phyloP scores from a whole-genome alignment of 2,329 filamentous ascomycete species.

The Monilinia vaccinii-corymbosi region DNA sequence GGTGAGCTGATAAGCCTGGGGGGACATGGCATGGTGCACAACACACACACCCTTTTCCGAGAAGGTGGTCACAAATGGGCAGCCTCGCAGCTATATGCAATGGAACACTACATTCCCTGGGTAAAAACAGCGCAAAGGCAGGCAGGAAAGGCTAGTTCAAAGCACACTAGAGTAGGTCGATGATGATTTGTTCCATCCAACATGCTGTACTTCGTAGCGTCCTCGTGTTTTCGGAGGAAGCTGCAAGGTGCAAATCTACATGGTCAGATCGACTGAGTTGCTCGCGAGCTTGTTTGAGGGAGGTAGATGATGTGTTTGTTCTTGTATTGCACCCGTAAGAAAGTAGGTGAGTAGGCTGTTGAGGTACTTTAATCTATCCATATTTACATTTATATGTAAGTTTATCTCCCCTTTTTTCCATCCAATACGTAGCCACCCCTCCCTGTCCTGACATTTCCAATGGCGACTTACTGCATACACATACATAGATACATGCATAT shows the following conservation, averaged over 20 bases:
- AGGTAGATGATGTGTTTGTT: too few relatives aligned
- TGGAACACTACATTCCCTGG: background rate
- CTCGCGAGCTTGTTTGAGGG: too few relatives aligned
- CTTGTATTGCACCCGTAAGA: too few relatives aligned
- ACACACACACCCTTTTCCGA: background rate
- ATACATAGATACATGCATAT: background rate
- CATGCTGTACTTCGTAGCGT: too few relatives aligned
- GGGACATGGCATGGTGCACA: background rate
- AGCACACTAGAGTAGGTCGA: background rate
- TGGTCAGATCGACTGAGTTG: too few relatives aligned
- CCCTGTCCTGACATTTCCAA: background rate
- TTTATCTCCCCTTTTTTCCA: too few relatives aligned
- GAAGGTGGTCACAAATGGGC: conserved; percentile 4
- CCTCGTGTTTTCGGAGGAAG: too few relatives aligned
- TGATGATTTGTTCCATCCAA: background rate
- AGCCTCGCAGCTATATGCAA: background rate
- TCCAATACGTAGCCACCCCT: background rate
- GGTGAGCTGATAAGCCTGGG: background rate
- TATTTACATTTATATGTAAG: too few relatives aligned
- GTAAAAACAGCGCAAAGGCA: background rate
- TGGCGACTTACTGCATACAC: background rate
- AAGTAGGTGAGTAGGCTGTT: too few relatives aligned
- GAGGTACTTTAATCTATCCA: too few relatives aligned
- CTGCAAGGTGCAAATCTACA: too few relatives aligned
- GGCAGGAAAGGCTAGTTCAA: background rate